Evolutionary conservation across 768 basidiomycete species (phyloP).

Genomic region (Dentipellis sp.): DNA sequence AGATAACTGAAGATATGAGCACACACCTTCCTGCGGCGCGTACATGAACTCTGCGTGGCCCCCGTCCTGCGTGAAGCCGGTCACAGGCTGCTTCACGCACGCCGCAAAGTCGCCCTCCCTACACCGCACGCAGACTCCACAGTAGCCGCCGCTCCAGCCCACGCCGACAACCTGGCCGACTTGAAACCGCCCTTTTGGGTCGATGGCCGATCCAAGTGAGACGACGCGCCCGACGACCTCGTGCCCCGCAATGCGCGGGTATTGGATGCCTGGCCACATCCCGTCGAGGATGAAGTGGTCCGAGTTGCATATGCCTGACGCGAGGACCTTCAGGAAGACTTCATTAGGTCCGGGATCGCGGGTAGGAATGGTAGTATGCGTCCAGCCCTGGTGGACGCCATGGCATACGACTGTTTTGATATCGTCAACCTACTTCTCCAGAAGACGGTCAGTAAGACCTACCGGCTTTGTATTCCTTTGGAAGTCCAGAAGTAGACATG

Average conservation of each 20-base stretch:
- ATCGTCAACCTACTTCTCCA: background rate
- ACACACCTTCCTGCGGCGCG: slow-evolving; percentile 7
- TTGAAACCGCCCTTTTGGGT: background rate
- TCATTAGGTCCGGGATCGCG: slow-evolving; percentile 5
- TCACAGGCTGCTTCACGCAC: slow-evolving; percentile 4
- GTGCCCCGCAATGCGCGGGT: slow-evolving; percentile 10
- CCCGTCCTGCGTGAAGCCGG: slow-evolving; percentile 12
- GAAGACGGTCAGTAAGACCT: background rate
- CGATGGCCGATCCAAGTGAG: background rate
- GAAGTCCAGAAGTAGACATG: background rate
- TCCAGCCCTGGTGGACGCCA: background rate
- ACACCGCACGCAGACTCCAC: slow-evolving; percentile 3
- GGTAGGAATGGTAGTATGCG: background rate
- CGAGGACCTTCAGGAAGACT: slow-evolving; percentile 8
- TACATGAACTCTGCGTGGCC: slow-evolving; percentile 13
- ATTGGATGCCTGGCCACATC: slow-evolving; percentile 5
- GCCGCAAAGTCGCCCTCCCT: slow-evolving; percentile 3
- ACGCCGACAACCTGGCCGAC: slow-evolving; percentile 6
- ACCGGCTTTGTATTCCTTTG: background rate
- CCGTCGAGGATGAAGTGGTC: slow-evolving; percentile 9
- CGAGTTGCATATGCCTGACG: slow-evolving; percentile 10
- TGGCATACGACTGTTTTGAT: background rate
- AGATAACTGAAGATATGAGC: too few relatives aligned
- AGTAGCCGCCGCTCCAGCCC: slow-evolving; percentile 10
- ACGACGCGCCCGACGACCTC: slow-evolving; percentile 9